Percentiles rank a stretch among this genome's conserved stretches.
These are phyloP conservation scores for Acanthamoeba lenticulata DNA, from an alignment of 208 protist genomes.

Conservation along the genomic window DNA sequence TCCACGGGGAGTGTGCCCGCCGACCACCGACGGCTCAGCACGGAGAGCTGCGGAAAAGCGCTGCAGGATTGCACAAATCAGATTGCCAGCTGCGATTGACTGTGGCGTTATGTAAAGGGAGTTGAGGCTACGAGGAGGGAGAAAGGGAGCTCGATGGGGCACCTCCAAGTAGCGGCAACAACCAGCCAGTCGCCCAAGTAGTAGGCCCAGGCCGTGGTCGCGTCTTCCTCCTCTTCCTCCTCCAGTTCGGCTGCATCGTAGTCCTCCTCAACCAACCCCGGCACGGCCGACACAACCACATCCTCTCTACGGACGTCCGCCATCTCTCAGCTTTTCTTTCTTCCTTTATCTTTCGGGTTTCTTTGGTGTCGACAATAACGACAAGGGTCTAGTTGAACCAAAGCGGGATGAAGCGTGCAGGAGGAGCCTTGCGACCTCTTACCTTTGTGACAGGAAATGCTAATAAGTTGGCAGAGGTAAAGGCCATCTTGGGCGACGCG, in stretches of 20 bases:
- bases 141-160: neutral
- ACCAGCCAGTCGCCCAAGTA: neutral
- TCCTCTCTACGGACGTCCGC: neutral
- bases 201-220: neutral
- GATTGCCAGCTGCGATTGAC: neutral
- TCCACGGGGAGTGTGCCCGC: neutral
- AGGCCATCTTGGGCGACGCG: constrained; percentile 84
- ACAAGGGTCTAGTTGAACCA: too few species aligned
- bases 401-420: constrained; percentile 10
- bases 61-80: neutral
- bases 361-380: neutral
- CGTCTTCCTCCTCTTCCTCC: neutral
- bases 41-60: neutral
- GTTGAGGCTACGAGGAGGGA: too few species aligned
- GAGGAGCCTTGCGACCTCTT: constrained; percentile 35
- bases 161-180: constrained; percentile 11
- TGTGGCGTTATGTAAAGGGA: too few species aligned
- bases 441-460: constrained; percentile 97
- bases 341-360: neutral
- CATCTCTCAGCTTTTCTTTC: neutral
- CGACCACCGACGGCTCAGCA: neutral
- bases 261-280: neutral
- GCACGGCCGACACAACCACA: neutral
- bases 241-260: neutral
- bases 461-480: constrained; percentile 97